Evolutionary conservation across 2,329 filamentous ascomycete genomes (phyloP).

Genomic region (Atkinsonella texensis): DNA sequence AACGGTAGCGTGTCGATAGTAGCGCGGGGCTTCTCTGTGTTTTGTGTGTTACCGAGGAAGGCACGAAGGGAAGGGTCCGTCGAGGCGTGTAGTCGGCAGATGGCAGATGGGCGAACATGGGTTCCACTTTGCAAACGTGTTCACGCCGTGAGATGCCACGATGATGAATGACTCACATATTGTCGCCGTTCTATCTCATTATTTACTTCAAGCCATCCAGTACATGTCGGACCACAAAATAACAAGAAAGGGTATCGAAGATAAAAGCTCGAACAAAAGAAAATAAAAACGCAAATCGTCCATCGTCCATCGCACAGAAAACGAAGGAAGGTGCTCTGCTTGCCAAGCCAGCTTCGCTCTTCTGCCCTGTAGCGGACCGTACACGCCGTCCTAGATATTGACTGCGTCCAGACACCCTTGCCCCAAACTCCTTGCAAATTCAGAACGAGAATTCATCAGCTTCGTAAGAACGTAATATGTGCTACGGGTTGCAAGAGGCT

Average conservation of each 20-base stretch:
- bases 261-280: neutral
- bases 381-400: too few species aligned
- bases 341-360: neutral
- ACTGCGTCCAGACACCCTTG: too few species aligned
- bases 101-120: neutral
- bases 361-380: too few species aligned
- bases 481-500: neutral
- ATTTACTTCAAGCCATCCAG: neutral
- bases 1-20: neutral
- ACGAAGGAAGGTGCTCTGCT: neutral
- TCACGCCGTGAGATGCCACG: neutral
- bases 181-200: neutral
- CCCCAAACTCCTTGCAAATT: neutral
- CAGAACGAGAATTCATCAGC: neutral
- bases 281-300: neutral
- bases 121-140: conserved; percentile 1
- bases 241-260: conserved; percentile 17
- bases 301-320: neutral
- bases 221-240: conserved; percentile 2
- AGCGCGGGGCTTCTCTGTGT: neutral
- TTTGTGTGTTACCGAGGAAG: neutral
- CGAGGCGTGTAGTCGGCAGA: too few species aligned
- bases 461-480: neutral
- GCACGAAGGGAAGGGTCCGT: too few species aligned
- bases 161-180: neutral